Base-by-base conservation (phyloP, 352 stramenopile genomes). In the Thalassiosira mediterranea region DNA sequence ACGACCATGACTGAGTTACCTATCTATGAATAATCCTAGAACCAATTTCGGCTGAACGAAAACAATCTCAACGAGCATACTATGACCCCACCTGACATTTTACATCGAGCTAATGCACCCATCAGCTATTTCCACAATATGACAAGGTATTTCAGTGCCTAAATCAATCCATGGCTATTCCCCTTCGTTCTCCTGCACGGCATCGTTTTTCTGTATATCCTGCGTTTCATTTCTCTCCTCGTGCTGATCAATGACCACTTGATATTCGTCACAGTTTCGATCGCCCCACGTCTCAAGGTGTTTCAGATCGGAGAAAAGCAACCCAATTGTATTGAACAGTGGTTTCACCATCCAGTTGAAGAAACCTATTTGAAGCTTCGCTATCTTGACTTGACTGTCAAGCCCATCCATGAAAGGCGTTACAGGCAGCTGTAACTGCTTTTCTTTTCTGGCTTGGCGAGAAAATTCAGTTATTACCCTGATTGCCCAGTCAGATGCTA, bases 401-500 rank as follows among this genome's bases (percentile, higher is more conserved):
- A 97, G 15, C 95, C 95, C 89, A 75, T 98, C 95, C 92, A 96
- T 97, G 69, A 98, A 96, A 4, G 94, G 93, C 13, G 94, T 97
- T 0, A 98, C 88, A 0, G 95, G 86, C 0, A 98, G 76, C 4
- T 85, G 77, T 8, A 97, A 79, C 59, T 93, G 74, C 65, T 97
- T 97, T 77, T 98, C 96, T 77, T 97, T 92, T 51, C 98, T 95
- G 31, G 95, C 96, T 66, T 98, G 96, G 15, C 91, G 60, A 58
- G 96, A 98, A 61, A 98, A 98, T 86, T 98, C 96, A 32, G 97
- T 91, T 0, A 96, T 88, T 4, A 98, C 93, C 25, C 95, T 92
- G 58, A 97, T 86, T 0, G 94, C 95, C 96, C 96, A 98, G 64
- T 92, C 95, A 51, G 94, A 83, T 34, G 95, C 94, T 2, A 97